These are phyloP conservation scores for Sporothrix mexicana DNA, from an alignment of 2,329 filamentous ascomycete species.

Conservation along the genomic window DNA sequence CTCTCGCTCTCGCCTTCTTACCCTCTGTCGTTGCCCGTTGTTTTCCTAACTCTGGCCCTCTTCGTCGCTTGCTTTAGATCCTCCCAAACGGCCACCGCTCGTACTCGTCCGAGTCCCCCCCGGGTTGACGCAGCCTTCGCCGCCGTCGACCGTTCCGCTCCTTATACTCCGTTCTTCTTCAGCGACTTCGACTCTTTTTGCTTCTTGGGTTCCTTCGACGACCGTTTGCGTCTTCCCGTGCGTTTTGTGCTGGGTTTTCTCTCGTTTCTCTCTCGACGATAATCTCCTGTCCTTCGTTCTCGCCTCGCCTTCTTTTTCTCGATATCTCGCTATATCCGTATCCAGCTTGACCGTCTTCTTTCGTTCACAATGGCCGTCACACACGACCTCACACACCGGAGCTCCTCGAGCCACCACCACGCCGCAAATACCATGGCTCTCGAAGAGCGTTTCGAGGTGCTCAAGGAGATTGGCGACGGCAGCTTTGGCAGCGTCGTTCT, in stretches of 20 bases:
- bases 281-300: background rate
- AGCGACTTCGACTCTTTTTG: background rate
- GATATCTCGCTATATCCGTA: background rate
- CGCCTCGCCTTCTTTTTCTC: background rate
- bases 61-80: background rate
- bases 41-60: conserved; percentile 9
- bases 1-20: background rate
- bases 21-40: too few species aligned
- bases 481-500: conserved; percentile 97
- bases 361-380: conserved; percentile 71
- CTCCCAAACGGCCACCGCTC: conserved; percentile 8
- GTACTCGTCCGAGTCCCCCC: background rate
- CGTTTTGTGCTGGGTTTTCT: background rate
- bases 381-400: conserved; percentile 74
- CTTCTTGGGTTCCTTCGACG: background rate
- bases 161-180: background rate
- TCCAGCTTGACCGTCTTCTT: background rate
- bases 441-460: conserved; percentile 92
- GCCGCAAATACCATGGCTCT: conserved; percentile 63
- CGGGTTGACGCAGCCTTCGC: conserved; percentile 25
- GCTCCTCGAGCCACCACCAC: conserved; percentile 61
- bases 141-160: conserved; percentile 26
- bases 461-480: conserved; percentile 98
- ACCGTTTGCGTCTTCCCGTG: background rate
- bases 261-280: background rate